Base-by-base conservation (phyloP, 768 basidiomycete genomes). In the Mycena polygramma region DNA sequence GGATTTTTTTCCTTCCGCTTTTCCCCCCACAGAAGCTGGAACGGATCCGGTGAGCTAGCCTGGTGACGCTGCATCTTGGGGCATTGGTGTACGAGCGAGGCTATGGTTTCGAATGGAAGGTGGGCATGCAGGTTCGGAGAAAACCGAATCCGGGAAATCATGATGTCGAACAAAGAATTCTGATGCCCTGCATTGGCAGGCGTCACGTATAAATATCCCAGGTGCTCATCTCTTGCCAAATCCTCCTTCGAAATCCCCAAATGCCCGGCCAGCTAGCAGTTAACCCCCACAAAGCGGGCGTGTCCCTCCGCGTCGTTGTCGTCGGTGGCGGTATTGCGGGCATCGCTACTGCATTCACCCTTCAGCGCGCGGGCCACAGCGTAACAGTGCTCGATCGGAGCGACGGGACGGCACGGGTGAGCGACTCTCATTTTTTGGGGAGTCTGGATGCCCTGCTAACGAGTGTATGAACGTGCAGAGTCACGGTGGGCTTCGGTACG, bases 381-480 rank as follows among this genome's bases (percentile, higher is more conserved):
- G 90, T 91, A n/a, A 79, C 84, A 2, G 84, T 92, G 3, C 76
- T 91, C 24, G 91, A 92, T 75, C 80, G 83, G 68, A 79, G 77
- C 20, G 81, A 83, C 64, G 85, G 84, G 19, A 80, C 80, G n/a
- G 77, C 81, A n/a, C 79, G 75, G 73, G 85, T 85, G 73, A 71
- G 83, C 75, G n/a, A 3, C 19, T 30, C 19, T 17, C 0, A 53
- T 35, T 26, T 43, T 57, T 26, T 9, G 4, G 6, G n/a, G 30
- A 30, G 15, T 36, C 45, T 13, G 37, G 45, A 68, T 35, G 11
- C 19, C 15, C 55, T 57, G 36, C 45, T 57, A 46, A 55, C 66
- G 17, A 7, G 35, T 15, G 14, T 48, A 19, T 63, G 49, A 15
- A 41, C 20, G 46, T 19, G 19, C 65, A 85, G 84, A 79, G 80